Base-by-base conservation (phyloP, 2,329 filamentous ascomycete genomes). In the Teratosphaeria destructans region DNA sequence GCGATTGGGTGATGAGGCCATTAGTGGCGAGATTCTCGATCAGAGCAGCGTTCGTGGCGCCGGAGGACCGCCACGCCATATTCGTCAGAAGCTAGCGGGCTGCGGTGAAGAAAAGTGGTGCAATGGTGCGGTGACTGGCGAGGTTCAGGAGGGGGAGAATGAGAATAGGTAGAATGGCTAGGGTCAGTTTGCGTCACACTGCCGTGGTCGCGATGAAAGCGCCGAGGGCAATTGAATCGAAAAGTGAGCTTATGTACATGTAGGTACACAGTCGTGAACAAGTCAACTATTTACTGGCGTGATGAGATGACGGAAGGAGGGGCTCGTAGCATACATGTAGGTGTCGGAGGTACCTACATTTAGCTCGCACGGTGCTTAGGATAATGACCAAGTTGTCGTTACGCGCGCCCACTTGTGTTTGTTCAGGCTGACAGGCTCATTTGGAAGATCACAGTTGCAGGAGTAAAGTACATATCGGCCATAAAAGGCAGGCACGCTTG, bases 31-130 rank as follows among this genome's bases (percentile, higher is more conserved):
- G 80, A 72, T 96, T 96, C 66, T 86, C 82, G 62, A 97, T 79
- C 55, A 99, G 81, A 59, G 85, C 85, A 49, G 76, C 75, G 73
- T 97, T 96, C 32, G 85, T 84, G 4, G 76, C 76, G 61, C 90
- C 93, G 6, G 87, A 88, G 73, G 88, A 90, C 65, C 85, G 84
- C 94, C 94, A 99, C 61, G 93, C 92, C 94, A 99, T 97, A 61
- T 19, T 16, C 27, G 34, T 29, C 12, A 12, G 14, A 32, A 4
- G 34, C 5, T 29, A 16, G 23, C 5, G 23, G 5, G 10, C 19
- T 27, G 29, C 14, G 52, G 52, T 2, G 52, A 8, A 10, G 16
- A 16, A 54, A 4, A 19, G 12, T 16, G 16, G 16, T n/a, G 16
- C 19, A 55, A 55, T 55, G 19, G 27, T 16, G 19, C 5, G 26